Percentiles rank a stretch among this genome's conserved stretches.
Conservation (phyloP, 371 early-diverging fungal species). For the Mortierella sp. region DNA sequence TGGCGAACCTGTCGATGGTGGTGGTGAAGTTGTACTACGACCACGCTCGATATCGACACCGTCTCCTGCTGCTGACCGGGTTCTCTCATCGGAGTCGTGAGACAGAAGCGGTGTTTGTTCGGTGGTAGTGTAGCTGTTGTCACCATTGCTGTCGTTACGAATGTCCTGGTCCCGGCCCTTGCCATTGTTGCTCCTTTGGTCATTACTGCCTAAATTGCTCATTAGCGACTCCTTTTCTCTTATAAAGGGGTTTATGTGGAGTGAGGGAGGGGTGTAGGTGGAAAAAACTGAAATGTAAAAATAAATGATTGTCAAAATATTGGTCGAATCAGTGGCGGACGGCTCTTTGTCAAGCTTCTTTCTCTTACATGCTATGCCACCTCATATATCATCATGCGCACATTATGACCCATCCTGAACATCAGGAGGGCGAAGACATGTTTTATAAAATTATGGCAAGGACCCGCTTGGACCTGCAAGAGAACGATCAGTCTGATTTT, state of each 20-base stretch:
- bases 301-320: not conserved
- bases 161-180: not conserved
- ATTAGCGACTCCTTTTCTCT: not conserved
- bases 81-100: not conserved
- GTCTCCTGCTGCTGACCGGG: not conserved
- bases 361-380: not conserved
- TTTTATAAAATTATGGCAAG: too few relatives aligned
- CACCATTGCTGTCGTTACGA: not conserved
- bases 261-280: not conserved
- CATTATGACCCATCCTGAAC: too few relatives aligned
- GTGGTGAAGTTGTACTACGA: not conserved
- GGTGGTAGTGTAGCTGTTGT: conserved; percentile 5
- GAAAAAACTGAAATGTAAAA: not conserved
- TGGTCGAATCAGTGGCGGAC: too few relatives aligned
- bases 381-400: too few relatives aligned
- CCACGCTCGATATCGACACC: not conserved
- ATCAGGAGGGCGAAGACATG: too few relatives aligned
- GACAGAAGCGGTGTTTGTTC: conserved; percentile 29
- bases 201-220: not conserved
- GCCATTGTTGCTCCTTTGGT: not conserved
- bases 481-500: not conserved
- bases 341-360: not conserved
- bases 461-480: conserved; percentile 12
- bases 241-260: not conserved
- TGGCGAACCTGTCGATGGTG: not conserved